Evolutionary conservation across 2,329 filamentous ascomycete genomes (phyloP).

Genomic region (Venturia oleaginea): DNA sequence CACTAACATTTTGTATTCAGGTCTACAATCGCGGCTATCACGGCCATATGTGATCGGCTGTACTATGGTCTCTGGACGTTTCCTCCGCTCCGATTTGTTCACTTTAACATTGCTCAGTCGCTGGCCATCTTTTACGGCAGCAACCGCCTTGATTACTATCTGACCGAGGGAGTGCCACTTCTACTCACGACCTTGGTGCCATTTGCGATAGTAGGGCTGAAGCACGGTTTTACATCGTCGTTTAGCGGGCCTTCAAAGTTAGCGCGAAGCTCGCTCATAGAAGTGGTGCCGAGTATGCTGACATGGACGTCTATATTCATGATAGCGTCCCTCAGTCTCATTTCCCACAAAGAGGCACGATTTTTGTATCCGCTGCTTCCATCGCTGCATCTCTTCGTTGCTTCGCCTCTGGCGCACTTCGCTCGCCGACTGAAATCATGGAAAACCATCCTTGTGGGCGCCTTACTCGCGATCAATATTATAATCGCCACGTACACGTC

Average conservation of each 20-base stretch:
- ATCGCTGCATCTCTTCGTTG: conserved; percentile 71
- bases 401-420: conserved; percentile 55
- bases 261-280: neutral
- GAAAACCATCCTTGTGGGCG: conserved; percentile 35
- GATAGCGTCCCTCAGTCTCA: conserved; percentile 61
- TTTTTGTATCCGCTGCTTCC: conserved; percentile 93
- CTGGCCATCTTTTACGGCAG: conserved; percentile 87
- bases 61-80: conserved; percentile 86
- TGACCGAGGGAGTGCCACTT: conserved; percentile 80
- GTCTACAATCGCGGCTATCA: conserved; percentile 52
- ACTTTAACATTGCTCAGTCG: conserved; percentile 83
- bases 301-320: conserved; percentile 43
- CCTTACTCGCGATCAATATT: conserved; percentile 56
- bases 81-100: conserved; percentile 75
- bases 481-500: conserved; percentile 65
- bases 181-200: conserved; percentile 77
- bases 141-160: conserved; percentile 88
- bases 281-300: conserved; percentile 19
- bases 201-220: conserved; percentile 60
- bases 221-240: conserved; percentile 26
- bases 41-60: conserved; percentile 58
- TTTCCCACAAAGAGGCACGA: conserved; percentile 93
- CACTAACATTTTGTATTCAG: conserved; percentile 24
- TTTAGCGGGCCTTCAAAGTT: neutral
- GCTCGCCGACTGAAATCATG: conserved; percentile 41